A percentile compares a stretch with the other conserved stretches of the same genome.
These are phyloP conservation scores for Aspergillus felis DNA, from an alignment of 2,329 filamentous ascomycete genomes.

Conservation along the genomic window DNA sequence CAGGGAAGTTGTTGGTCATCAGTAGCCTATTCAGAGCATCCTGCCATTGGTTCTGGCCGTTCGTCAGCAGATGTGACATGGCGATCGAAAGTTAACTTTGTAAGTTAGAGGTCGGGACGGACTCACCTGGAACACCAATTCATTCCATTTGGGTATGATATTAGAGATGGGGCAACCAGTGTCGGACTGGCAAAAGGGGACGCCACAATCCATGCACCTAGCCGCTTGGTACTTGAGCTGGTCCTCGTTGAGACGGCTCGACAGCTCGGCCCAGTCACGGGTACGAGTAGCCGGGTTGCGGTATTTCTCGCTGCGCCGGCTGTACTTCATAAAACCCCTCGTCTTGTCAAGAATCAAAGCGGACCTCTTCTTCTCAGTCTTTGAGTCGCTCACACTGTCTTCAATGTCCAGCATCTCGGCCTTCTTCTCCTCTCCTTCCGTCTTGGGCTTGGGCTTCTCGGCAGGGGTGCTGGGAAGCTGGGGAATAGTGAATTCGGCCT, in stretches of 20 bases:
- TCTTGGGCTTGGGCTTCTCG: slow-evolving; percentile 54
- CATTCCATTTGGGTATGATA: slow-evolving; percentile 97
- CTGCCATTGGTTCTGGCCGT: slow-evolving; percentile 68
- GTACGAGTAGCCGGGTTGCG: slow-evolving; percentile 76
- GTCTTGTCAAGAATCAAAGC: slow-evolving; percentile 97
- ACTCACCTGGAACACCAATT: slow-evolving; percentile 59
- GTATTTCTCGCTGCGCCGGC: slow-evolving; percentile 89
- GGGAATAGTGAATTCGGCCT: slow-evolving; percentile 75
- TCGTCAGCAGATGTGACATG: background rate
- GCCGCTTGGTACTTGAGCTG: slow-evolving; percentile 96
- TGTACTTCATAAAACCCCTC: slow-evolving; percentile 95
- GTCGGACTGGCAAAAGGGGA: slow-evolving; percentile 96
- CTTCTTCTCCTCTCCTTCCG: slow-evolving; percentile 63
- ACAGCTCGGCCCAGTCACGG: slow-evolving; percentile 92
- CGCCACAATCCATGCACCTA: slow-evolving; percentile 98
- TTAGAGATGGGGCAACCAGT: slow-evolving; percentile 94
- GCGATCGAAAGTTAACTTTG: background rate
- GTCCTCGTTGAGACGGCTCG: slow-evolving; percentile 80
- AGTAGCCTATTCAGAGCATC: slow-evolving; percentile 87
- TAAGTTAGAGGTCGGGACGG: background rate
- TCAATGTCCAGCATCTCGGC: slow-evolving; percentile 78
- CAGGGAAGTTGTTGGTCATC: slow-evolving; percentile 98
- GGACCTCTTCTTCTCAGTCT: slow-evolving; percentile 83
- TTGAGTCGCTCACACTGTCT: slow-evolving; percentile 79
- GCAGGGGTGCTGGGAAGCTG: slow-evolving; percentile 59